Base-by-base conservation (phyloP, 345 rosid species). In the Syzygium jambos region DNA sequence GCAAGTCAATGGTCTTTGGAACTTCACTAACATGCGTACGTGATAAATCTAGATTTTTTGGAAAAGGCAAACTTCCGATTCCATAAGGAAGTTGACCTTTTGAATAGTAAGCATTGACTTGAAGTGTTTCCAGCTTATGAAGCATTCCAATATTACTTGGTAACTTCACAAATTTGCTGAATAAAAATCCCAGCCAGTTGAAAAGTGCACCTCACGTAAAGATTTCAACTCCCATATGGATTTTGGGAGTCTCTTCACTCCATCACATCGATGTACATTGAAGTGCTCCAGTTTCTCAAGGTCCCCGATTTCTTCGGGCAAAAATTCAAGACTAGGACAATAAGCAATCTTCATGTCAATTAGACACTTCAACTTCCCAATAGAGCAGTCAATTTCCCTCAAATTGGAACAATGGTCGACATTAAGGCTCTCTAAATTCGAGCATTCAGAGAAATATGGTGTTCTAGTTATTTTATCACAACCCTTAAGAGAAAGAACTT, bases 21-120 rank as follows among this genome's bases (percentile, higher is more conserved):
- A 57, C 29, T 57, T 57, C 29, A 25, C 2, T 7, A 19, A 54
- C 22, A 53, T 53, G 0, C 0, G 1, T 53, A 53, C 0, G 0
- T 4, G n/a, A 25, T 23, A 57, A 2, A 57, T 1, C 11, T 57
- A 9, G 6, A 57, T 4, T 23, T 56, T 56, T 9, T 4, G 0
- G 27, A 56, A 3, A 55, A 0, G 59, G 59, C 59, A 9, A 55
- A 55, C 59, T 22, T 22, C 59, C 11, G 1, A 22, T 56, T 56
- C 2, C n/a, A 22, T 9, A 22, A 53, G 23, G 8, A 54, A 54
- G 56, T 54, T 54, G 61, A 56, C 61, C 13, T 56, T 23, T 56
- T 4, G 12, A 56, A 22, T 56, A 56, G n/a, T 56, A 4, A 23
- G n/a, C 63, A 57, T 57, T 57, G 29, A 57, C 61, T 3, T 56